Evolutionary conservation across 192 early-diverging fungal species (phyloP).

Genomic region (Podila clonocystis): DNA sequence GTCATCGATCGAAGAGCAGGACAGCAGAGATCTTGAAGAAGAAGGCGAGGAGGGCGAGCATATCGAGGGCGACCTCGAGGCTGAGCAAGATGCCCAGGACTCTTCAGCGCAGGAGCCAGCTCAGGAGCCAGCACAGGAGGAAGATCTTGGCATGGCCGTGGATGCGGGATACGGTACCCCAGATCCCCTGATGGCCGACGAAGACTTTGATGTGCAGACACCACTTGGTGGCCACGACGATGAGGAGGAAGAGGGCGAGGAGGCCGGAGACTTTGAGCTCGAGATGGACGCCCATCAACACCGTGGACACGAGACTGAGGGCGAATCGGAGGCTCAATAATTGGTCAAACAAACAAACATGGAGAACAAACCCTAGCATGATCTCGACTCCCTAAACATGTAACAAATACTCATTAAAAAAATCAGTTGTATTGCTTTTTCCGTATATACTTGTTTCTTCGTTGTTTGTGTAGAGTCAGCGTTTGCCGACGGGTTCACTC

Average conservation of each 20-base stretch:
- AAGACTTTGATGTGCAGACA: conserved; percentile 36
- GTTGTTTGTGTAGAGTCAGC: no score
- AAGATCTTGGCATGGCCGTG: conserved; percentile 12
- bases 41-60: conserved; percentile 9
- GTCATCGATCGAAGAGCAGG: no score
- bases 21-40: not conserved
- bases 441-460: no score
- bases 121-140: conserved; percentile 23
- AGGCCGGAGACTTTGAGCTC: conserved; percentile 21
- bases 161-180: conserved; percentile 47
- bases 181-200: conserved; percentile 30
- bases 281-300: conserved; percentile 7
- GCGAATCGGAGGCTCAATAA: not conserved
- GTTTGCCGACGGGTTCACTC: no score
- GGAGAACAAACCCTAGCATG: not conserved
- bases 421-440: no score
- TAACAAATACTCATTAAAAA: no score
- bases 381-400: not conserved
- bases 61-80: not conserved
- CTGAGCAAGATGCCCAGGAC: conserved; percentile 14
- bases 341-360: not conserved
- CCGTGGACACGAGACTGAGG: not conserved
- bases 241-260: conserved; percentile 37
- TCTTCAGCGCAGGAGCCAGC: not conserved
- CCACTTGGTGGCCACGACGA: conserved; percentile 24